These are phyloP conservation scores for Ehretia macrophylla DNA, from an alignment of 257 asterid genomes.

Conservation along the genomic window DNA sequence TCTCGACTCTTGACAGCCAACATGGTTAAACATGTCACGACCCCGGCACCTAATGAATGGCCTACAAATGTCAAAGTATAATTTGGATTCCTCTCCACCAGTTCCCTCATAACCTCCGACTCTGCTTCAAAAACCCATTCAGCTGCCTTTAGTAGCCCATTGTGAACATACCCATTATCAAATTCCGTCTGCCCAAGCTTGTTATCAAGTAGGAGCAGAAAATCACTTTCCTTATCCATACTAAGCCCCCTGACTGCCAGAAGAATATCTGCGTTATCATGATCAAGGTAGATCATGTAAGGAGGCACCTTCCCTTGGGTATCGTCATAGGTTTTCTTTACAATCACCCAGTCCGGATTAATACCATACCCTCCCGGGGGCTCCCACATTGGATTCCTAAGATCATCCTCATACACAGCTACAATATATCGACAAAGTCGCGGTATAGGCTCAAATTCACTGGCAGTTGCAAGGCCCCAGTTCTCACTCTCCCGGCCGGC, in stretches of 20 bases:
- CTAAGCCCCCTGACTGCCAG: slow-evolving; percentile 83
- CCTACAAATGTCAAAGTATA: slow-evolving; percentile 85
- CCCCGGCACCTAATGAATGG: slow-evolving; percentile 97
- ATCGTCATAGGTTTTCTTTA: slow-evolving; percentile 50
- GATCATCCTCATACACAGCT: slow-evolving; percentile 76
- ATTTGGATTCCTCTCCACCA: slow-evolving; percentile 46
- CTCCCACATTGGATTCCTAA: slow-evolving; percentile 68
- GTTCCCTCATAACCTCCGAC: slow-evolving; percentile 47
- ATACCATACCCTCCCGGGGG: slow-evolving; percentile 87
- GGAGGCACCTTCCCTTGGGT: slow-evolving; percentile 69
- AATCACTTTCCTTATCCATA: slow-evolving; percentile 80
- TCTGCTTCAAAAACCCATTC: slow-evolving; percentile 69
- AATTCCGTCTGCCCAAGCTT: slow-evolving; percentile 86
- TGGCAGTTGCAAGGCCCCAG: slow-evolving; percentile 88
- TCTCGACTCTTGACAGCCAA: slow-evolving; percentile 71
- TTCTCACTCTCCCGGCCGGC: slow-evolving; percentile 90
- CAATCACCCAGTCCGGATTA: slow-evolving; percentile 63
- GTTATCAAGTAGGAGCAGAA: slow-evolving; percentile 68
- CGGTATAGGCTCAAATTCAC: slow-evolving; percentile 83
- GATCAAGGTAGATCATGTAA: slow-evolving; percentile 83
- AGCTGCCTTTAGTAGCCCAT: slow-evolving; percentile 89
- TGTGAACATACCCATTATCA: slow-evolving; percentile 94
- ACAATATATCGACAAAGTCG: slow-evolving; percentile 68
- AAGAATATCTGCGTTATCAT: slow-evolving; percentile 59
- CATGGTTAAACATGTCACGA: slow-evolving; percentile 75